phyloP scores from a whole-genome alignment of 495 filamentous ascomycete species.

The Aspergillus conjunctus region DNA sequence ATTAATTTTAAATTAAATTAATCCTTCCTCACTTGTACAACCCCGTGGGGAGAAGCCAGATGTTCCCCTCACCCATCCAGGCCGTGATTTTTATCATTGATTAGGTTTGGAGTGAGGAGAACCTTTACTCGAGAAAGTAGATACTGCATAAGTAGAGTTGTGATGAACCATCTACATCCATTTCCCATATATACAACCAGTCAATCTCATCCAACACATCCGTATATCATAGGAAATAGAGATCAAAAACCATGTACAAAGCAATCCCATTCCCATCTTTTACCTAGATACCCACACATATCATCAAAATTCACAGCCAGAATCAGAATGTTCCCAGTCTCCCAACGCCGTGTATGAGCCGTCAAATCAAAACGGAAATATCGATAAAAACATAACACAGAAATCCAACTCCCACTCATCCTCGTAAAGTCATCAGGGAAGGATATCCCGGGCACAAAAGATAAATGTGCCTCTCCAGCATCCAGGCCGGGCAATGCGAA shows the following conservation, averaged over 20 bases:
- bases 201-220: neutral
- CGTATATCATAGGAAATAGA: constrained; percentile 5
- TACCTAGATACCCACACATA: neutral
- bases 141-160: neutral
- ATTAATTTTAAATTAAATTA: too few species aligned
- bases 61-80: too few species aligned
- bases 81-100: too few species aligned
- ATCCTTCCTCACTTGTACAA: too few species aligned
- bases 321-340: neutral
- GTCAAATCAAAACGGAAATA: constrained; percentile 2
- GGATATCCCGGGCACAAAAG: neutral
- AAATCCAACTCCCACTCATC: constrained; percentile 10
- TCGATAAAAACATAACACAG: neutral
- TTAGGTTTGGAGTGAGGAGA: too few species aligned
- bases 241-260: constrained; percentile 5
- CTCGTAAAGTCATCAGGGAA: constrained; percentile 7
- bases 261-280: constrained; percentile 7
- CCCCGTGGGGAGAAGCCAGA: too few species aligned
- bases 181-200: constrained; percentile 12
- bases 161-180: neutral
- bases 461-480: constrained; percentile 2
- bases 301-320: neutral
- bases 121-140: too few species aligned
- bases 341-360: constrained; percentile 19
- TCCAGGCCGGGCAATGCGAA: constrained; percentile 6